A percentile compares a stretch with the other conserved stretches of the same genome.
Evolutionary conservation across 345 rosid genomes (phyloP).

Genomic region (Syzygium aqueum): DNA sequence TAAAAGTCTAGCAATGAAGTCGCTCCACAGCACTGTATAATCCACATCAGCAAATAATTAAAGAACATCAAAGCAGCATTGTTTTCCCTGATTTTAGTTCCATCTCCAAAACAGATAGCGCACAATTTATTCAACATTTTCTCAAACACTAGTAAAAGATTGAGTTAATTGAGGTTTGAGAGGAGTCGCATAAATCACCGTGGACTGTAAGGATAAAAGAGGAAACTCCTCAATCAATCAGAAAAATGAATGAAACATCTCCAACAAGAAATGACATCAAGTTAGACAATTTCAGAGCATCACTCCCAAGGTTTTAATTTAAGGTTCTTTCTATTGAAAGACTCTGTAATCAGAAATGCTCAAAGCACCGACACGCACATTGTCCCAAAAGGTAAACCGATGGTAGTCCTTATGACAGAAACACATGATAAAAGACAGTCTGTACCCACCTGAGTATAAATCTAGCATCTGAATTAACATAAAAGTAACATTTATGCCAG

Average conservation of each 20-base stretch:
- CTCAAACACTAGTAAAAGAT: neutral
- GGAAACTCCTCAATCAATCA: no score
- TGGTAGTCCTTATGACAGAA: neutral
- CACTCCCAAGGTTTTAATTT: neutral
- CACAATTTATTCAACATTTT: neutral
- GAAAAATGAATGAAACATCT: neutral
- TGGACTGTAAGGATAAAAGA: neutral
- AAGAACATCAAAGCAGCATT: neutral
- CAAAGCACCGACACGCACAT: neutral
- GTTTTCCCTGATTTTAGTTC: neutral
- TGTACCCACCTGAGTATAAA: constrained; percentile 44
- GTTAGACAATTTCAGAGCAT: neutral
- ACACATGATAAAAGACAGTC: neutral
- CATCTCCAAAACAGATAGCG: neutral
- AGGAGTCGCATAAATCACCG: neutral
- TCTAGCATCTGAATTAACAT: constrained; percentile 97
- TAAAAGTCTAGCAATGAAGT: neutral
- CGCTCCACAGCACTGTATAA: neutral
- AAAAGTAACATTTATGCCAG: constrained; percentile 89
- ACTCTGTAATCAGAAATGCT: neutral
- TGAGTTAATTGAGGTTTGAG: neutral
- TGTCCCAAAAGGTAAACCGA: neutral
- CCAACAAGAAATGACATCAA: neutral
- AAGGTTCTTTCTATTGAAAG: neutral
- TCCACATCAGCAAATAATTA: neutral